Evolutionary conservation across 306 rosid genomes (phyloP), one percentile per base, ranked within the genome.

Genomic region (Prosopis cineraria): DNA sequence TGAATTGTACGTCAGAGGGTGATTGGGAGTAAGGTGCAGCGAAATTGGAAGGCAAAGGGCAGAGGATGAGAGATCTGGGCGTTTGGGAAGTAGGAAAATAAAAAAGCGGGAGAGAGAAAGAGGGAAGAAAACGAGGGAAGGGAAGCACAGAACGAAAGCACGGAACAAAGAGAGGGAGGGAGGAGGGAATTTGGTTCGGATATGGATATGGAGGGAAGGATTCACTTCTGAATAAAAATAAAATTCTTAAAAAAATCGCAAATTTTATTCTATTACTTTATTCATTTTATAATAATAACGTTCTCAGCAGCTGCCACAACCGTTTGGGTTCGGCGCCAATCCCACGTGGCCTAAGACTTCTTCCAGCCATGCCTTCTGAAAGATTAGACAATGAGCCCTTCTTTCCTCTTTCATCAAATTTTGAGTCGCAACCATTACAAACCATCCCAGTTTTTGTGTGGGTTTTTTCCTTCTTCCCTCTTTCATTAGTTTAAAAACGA

Each of bases 181-280:
- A 81, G 90, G 98, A 89, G 98, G 94, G 94, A 94, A 94, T 87
- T 92, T 86, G 91, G 95, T 91, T 91, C 97, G 91, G 98, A 93
- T 86, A 87, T 62, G 50, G 87, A 87, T 91, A 93, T 93, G 98
- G 98, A 90, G 97, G 97, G 97, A 92, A 88, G 90, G 90, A 79
- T 86, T 85, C 87, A 79, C 84, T 89, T n/a, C 4, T 80, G 58
- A 79, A 39, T 67, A 1, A 29, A 20, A 67, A 64, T 36, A 10
- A 11, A 59, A 52, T 55, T 55, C 59, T 16, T 9, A 55, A 22
- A 24, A 41, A 41, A 41, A n/a, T n/a, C n/a, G n/a, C n/a, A n/a
- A n/a, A n/a, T n/a, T n/a, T n/a, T n/a, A n/a, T n/a, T n/a, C n/a
- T n/a, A n/a, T n/a, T n/a, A n/a, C n/a, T n/a, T n/a, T n/a, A n/a